Evolutionary conservation across 495 filamentous ascomycete species (phyloP), one percentile per base, ranked within the genome.

Genomic region (Eremomyces bilateralis): DNA sequence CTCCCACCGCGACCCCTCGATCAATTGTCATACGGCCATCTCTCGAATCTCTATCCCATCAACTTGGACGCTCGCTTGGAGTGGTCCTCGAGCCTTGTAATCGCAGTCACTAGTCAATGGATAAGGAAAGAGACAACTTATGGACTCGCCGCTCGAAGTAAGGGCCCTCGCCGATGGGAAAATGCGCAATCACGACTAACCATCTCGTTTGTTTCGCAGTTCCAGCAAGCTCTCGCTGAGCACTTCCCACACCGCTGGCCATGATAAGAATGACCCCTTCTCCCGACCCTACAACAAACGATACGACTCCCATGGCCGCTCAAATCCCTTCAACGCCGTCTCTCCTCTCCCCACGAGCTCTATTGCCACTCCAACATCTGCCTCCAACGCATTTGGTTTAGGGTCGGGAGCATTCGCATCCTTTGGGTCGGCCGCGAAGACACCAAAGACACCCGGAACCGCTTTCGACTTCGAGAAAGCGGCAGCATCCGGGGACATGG

Each of bases 361-460:
- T 24, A 63, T 90, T n/a, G 71, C 78, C 13, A 91, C 88, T 18
- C 85, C 88, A 5, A 88, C 80, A 15, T 63, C 71, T 36, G 88
- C 81, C 39, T 90, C 90, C 4, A 82, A 74, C 37, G 84, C 84
- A 33, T 97, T 97, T 51, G 82, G 83, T 35, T 66, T 97, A 21
- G 88, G 88, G 27, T 81, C 80, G 21, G 88, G 88, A 40, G 88
- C 88, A 29, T 97, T 97, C 56, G 88, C 90, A 25, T 88, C 82
- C 3, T 97, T 97, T 56, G 85, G 88, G n/a, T 63, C 70, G 15
- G 65, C 72, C 11, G 60, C 64, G 4, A 85, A 82, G 53, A 79
- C 80, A 1, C 83, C 88, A 15, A 95, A 93, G 61, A 76, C 79
- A 4, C 76, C 81, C 18, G 79, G 80, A 22, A 73, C 74, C 35